Base-by-base conservation (phyloP, 2,329 filamentous ascomycete genomes). In the Penicillium sp. region DNA sequence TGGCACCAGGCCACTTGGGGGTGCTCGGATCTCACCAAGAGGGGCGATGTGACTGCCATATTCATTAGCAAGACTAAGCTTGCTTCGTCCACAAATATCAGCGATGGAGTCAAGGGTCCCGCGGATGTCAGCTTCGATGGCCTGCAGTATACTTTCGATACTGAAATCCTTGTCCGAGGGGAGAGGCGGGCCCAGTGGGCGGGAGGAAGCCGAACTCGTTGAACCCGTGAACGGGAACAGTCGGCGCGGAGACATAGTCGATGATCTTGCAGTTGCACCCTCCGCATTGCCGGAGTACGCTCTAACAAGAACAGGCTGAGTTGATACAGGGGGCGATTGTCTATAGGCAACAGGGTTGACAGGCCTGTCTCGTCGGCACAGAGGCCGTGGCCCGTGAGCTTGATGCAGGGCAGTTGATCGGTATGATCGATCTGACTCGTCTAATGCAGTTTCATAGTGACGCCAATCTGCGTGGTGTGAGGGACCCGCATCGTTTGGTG, bases 11-110 rank as follows among this genome's bases (percentile, higher is more conserved):
- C 71, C 69, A 21, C 70, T 63, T 7, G 68, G 54, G 10, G 72
- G 67, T 33, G 73, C 75, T 43, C 73, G 72, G 61, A 87, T 85
- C 68, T 86, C 84, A 39, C 84, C 84, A 54, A 85, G 75, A 0
- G 85, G 85, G 23, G 85, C 85, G 35, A 86, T 78, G 69, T 88
- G 85, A 44, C 84, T 83, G 33, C 80, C 81, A 67, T 88, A 85
- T 67, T 87, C 84, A 65, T 87, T 84, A 10, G 85, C 84, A 58
- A 88, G 72, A 63, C 84, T 86, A 66, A 86, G 74, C 62, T 81
- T 81, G 69, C 83, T 87, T 58, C 83, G 78, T 3, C 85, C 85
- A 62, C 83, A 85, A 58, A 88, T 86, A 64, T 86, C 83, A 25
- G 85, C 84, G 62, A 88, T 87, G 16, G 83, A 82, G 65, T 87